Conservation (phyloP, 2,329 filamentous ascomycete species). For the Xylaria arbuscula region DNA sequence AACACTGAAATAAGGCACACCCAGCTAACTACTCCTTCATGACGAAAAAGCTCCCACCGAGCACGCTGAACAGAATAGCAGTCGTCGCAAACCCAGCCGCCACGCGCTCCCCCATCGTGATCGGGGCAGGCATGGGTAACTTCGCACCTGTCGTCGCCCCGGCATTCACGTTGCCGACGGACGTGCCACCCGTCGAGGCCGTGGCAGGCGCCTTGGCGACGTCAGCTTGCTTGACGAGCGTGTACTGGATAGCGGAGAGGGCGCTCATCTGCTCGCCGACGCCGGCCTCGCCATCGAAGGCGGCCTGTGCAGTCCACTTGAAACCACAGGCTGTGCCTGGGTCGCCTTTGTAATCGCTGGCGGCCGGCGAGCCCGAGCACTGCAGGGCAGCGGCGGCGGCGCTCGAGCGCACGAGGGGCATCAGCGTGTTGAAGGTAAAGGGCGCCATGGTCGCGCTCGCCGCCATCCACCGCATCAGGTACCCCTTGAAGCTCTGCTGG, state of each 20-base stretch:
- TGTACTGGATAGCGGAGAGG: slow-evolving; percentile 71
- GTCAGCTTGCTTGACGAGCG: slow-evolving; percentile 56
- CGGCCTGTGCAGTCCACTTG: slow-evolving; percentile 64
- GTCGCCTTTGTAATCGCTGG: slow-evolving; percentile 60
- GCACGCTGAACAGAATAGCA: slow-evolving; percentile 59
- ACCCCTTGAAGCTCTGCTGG: slow-evolving; percentile 81
- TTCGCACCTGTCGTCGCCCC: slow-evolving; percentile 50
- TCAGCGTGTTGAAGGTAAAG: slow-evolving; percentile 61
- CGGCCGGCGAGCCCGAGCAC: slow-evolving; percentile 60
- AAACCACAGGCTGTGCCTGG: slow-evolving; percentile 74
- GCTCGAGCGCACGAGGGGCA: slow-evolving; percentile 61
- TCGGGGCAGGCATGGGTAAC: slow-evolving; percentile 50
- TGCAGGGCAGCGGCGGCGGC: slow-evolving; percentile 63
- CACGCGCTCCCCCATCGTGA: slow-evolving; percentile 63
- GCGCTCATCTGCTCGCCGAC: slow-evolving; percentile 79
- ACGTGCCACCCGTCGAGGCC: slow-evolving; percentile 68
- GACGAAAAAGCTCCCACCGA: slow-evolving; percentile 64
- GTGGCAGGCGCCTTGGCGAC: slow-evolving; percentile 59
- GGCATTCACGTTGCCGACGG: slow-evolving; percentile 61
- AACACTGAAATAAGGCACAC: neutral
- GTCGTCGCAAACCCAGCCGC: slow-evolving; percentile 68
- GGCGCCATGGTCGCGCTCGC: slow-evolving; percentile 66
- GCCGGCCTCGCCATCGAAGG: slow-evolving; percentile 69
- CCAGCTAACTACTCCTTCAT: slow-evolving; percentile 50
- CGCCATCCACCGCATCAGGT: slow-evolving; percentile 74